Evolutionary conservation across 2,329 filamentous ascomycete species (phyloP).

Genomic region (Neonectria magnoliae): DNA sequence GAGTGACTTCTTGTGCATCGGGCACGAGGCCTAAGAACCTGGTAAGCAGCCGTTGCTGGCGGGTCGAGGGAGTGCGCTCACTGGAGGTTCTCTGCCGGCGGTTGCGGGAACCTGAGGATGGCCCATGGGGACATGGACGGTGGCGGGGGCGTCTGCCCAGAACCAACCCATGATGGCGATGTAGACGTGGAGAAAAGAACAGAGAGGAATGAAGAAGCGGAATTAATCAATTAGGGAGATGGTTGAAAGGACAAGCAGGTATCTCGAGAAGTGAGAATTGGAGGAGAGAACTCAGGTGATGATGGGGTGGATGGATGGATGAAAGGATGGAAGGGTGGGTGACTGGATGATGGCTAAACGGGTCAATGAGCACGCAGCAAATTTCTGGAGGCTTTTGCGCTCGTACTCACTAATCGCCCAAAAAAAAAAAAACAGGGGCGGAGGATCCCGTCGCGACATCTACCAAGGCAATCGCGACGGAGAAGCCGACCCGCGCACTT

Average conservation of each 20-base stretch:
- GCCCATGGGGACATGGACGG: conserved; percentile 47
- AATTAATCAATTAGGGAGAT: not conserved
- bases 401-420: conserved; percentile 14
- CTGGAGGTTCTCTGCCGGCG: conserved; percentile 46
- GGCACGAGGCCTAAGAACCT: conserved; percentile 59
- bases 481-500: conserved; percentile 13
- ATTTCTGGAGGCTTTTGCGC: conserved; percentile 17
- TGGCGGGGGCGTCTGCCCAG: conserved; percentile 63
- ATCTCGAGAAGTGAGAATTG: not conserved
- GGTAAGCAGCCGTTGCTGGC: conserved; percentile 33
- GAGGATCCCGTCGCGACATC: conserved; percentile 24
- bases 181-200: not conserved
- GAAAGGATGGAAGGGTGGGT: not conserved
- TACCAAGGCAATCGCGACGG: conserved; percentile 18
- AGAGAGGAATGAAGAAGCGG: conserved; percentile 1
- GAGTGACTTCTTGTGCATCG: conserved; percentile 66
- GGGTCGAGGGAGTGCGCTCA: conserved; percentile 32
- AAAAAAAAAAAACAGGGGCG: conserved; percentile 20
- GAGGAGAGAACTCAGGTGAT: not conserved
- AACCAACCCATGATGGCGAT: conserved; percentile 67
- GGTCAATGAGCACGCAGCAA: conserved; percentile 14
- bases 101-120: conserved; percentile 44
- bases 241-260: not conserved
- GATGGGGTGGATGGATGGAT: conserved; percentile 4
- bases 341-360: conserved; percentile 16